Conservation (phyloP, 352 stramenopile species). For the Globisporangium spiculum region DNA sequence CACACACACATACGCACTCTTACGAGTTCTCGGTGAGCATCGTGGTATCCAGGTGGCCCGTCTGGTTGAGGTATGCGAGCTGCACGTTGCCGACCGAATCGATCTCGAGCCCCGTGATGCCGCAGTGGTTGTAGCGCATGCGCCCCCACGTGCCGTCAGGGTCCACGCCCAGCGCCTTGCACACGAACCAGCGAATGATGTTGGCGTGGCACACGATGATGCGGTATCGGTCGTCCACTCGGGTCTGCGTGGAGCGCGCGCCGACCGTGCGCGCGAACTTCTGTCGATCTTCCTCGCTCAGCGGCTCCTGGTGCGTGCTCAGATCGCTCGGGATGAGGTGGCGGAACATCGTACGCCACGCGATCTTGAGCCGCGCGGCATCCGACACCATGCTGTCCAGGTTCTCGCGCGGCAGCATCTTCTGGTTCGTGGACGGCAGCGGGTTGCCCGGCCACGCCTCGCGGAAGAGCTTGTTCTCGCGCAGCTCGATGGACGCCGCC, state of each 20-base stretch:
- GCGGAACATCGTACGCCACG: constrained; percentile 66
- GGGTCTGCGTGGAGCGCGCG: constrained; percentile 29
- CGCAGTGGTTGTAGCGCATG: constrained; percentile 73
- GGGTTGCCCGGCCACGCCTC: constrained; percentile 68
- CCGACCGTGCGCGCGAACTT: constrained; percentile 31
- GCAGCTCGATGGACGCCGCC: constrained; percentile 29
- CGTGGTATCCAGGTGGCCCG: constrained; percentile 46
- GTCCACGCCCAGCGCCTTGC: constrained; percentile 58
- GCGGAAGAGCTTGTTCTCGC: constrained; percentile 68
- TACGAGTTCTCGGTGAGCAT: constrained; percentile 57
- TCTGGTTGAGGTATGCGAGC: constrained; percentile 65
- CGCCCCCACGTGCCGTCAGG: constrained; percentile 63
- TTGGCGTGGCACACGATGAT: constrained; percentile 67
- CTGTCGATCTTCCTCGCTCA: constrained; percentile 28
- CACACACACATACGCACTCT: not conserved
- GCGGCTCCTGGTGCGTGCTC: constrained; percentile 19
- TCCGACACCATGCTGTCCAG: constrained; percentile 75
- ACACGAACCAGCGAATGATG: constrained; percentile 74
- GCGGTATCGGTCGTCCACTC: constrained; percentile 44
- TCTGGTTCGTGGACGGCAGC: constrained; percentile 57
- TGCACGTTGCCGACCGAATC: constrained; percentile 71
- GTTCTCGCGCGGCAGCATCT: constrained; percentile 63
- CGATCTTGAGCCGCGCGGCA: constrained; percentile 55
- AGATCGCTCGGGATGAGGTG: constrained; percentile 65
- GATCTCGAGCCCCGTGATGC: constrained; percentile 57